phyloP scores from a whole-genome alignment of 1,139 yeast species.

The Suhomyces chickasaworum region DNA sequence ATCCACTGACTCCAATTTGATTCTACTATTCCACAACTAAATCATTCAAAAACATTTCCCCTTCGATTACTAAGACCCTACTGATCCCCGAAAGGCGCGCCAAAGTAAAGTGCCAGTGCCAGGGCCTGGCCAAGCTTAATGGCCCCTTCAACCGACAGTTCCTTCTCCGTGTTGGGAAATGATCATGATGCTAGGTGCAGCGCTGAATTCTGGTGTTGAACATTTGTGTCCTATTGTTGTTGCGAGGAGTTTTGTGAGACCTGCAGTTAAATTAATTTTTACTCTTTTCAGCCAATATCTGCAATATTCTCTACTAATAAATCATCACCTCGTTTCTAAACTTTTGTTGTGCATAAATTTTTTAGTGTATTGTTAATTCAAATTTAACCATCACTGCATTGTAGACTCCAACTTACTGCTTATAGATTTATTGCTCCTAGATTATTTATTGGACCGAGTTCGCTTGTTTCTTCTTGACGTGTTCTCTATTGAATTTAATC shows the following conservation, averaged over 20 bases:
- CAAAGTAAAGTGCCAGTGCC: not conserved
- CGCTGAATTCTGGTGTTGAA: not conserved
- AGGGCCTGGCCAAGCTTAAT: not conserved
- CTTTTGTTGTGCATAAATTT: constrained; percentile 1
- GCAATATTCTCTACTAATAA: constrained; percentile 2
- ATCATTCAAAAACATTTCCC: too few relatives aligned
- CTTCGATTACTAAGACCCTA: too few relatives aligned
- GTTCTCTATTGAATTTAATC: not conserved
- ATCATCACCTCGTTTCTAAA: constrained; percentile 4
- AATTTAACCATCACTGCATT: not conserved
- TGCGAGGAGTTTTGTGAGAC: not conserved
- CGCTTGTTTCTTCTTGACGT: not conserved
- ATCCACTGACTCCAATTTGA: too few relatives aligned
- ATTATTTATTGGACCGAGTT: not conserved
- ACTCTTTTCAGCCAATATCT: constrained; percentile 2
- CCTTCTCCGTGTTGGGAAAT: not conserved
- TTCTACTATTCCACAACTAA: too few relatives aligned
- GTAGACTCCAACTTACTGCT: constrained; percentile 2
- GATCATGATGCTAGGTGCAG: not conserved
- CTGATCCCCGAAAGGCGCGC: not conserved
- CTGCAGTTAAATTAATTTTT: not conserved
- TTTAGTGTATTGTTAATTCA: constrained; percentile 3
- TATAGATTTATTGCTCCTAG: not conserved
- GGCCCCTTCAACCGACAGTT: not conserved
- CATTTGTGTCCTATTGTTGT: not conserved